Evolutionary conservation across 2,329 filamentous ascomycete genomes (phyloP).

Genomic region (Trichoderma sp.): DNA sequence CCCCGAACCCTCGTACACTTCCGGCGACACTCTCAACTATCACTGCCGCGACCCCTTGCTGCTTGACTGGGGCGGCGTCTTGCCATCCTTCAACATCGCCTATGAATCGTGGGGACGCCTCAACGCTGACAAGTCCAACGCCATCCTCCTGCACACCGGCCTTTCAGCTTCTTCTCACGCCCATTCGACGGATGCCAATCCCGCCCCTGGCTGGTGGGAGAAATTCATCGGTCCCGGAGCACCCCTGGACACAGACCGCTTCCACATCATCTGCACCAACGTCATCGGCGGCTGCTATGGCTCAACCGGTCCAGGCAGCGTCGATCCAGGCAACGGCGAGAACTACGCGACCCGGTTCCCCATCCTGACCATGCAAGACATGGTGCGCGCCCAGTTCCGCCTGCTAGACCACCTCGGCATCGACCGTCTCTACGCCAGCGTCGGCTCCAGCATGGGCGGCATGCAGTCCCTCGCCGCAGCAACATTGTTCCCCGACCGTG

Average conservation of each 20-base stretch:
- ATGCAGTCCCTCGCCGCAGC: slow-evolving; percentile 95
- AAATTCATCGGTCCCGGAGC: slow-evolving; percentile 90
- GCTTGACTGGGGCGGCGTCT: slow-evolving; percentile 92
- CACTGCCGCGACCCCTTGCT: slow-evolving; percentile 72
- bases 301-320: slow-evolving; percentile 84
- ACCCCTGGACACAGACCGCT: slow-evolving; percentile 86
- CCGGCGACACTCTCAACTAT: slow-evolving; percentile 78
- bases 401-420: slow-evolving; percentile 80
- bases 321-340: slow-evolving; percentile 85
- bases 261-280: slow-evolving; percentile 94
- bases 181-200: slow-evolving; percentile 83
- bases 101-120: slow-evolving; percentile 90
- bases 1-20: slow-evolving; percentile 92
- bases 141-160: slow-evolving; percentile 88
- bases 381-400: slow-evolving; percentile 94
- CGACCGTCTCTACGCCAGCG: slow-evolving; percentile 79
- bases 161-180: slow-evolving; percentile 97
- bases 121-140: slow-evolving; percentile 81
- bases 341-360: slow-evolving; percentile 93
- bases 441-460: slow-evolving; percentile 96
- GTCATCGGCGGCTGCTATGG: slow-evolving; percentile 95
- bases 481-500: slow-evolving; percentile 76
- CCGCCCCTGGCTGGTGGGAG: slow-evolving; percentile 97
- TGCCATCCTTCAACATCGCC: slow-evolving; percentile 85
- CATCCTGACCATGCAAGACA: slow-evolving; percentile 93